Evolutionary conservation across 148 eudicot genomes (phyloP), one percentile per base, ranked within the genome.

Genomic region (Mesembryanthemum crystallinum): DNA sequence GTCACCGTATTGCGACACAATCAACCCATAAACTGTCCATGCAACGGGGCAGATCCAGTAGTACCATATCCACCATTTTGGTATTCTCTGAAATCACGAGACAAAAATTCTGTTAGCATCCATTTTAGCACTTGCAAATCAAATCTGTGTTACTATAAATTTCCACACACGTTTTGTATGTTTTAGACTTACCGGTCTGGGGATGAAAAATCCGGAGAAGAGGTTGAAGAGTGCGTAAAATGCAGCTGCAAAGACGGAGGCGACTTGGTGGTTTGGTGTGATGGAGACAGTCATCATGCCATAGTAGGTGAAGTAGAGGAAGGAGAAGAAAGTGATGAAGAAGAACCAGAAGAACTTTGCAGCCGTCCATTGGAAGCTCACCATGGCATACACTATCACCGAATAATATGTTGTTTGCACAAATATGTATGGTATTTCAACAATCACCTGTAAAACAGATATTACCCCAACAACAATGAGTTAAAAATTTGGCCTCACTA

Each of bases 241-340:
- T 3, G 94, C 94, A 4, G 98, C 94, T 24, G 98, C 97, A 73
- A 95, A 92, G 64, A 95, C 89, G 0, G 99, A 85, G 37, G 99
- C 98, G 23, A 95, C 89, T 87, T 92, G 96, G 73, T 89, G 97
- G 84, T 95, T 95, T 28, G 98, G 99, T 67, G 99, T 91, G 86
- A 95, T 81, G 76, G 99, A 90, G 51, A 95, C 96, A 0, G 98
- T 89, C 99, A 95, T 95, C 99, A 95, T 95, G 58, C 99, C 99
- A 35, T 95, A 95, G 85, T 91, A 95, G 1, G 99, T 92, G 85
- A 88, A 95, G 88, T 92, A 90, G 25, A 92, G 89, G 81, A 91
- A 95, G 29, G 97, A 90, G 82, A 84, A 84, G 67, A 88, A 92
- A 45, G 87, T 88, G 74, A 95, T 80, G 82, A 89, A 92, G 85